Evolutionary conservation across 1,284 basidiomycete genomes (phyloP).

Genomic region (Ceratobasidium sp.): DNA sequence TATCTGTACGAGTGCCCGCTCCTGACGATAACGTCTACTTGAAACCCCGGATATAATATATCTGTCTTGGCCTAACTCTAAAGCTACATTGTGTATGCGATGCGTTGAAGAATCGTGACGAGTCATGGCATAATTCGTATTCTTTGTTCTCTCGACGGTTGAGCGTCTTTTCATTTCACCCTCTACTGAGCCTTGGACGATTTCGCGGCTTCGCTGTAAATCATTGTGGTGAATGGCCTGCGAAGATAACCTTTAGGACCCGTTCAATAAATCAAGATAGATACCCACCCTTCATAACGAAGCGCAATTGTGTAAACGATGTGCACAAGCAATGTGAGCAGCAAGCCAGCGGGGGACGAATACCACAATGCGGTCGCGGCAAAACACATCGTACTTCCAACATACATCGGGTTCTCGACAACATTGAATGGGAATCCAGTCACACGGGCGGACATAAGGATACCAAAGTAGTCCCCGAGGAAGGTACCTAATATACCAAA

Average conservation of each 20-base stretch:
- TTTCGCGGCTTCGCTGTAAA: slow-evolving; percentile 65
- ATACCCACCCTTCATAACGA: slow-evolving; percentile 77
- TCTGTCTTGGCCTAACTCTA: slow-evolving; percentile 30
- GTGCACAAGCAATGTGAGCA: slow-evolving; percentile 80
- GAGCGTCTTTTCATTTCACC: slow-evolving; percentile 9
- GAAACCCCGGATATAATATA: slow-evolving; percentile 8
- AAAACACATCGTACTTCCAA: slow-evolving; percentile 89
- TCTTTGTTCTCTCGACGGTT: slow-evolving; percentile 26
- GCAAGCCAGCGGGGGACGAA: slow-evolving; percentile 78
- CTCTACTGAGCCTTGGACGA: slow-evolving; percentile 14
- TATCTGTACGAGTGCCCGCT: not conserved
- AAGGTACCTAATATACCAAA: slow-evolving; percentile 61
- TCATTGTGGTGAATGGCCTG: slow-evolving; percentile 83
- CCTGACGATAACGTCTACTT: not conserved
- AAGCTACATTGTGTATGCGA: slow-evolving; percentile 30
- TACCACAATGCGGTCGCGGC: slow-evolving; percentile 84
- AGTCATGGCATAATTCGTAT: slow-evolving; percentile 30
- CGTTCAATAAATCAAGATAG: not conserved
- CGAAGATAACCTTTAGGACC: slow-evolving; percentile 29
- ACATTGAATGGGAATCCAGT: slow-evolving; percentile 96
- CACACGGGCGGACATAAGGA: slow-evolving; percentile 88
- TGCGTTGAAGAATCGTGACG: slow-evolving; percentile 36
- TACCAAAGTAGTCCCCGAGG: slow-evolving; percentile 99
- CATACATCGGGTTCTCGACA: slow-evolving; percentile 94
- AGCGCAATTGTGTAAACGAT: slow-evolving; percentile 84